phyloP scores from a whole-genome alignment of 2,329 filamentous ascomycete species.

The Immersiporthe knoxdaviesiana region DNA sequence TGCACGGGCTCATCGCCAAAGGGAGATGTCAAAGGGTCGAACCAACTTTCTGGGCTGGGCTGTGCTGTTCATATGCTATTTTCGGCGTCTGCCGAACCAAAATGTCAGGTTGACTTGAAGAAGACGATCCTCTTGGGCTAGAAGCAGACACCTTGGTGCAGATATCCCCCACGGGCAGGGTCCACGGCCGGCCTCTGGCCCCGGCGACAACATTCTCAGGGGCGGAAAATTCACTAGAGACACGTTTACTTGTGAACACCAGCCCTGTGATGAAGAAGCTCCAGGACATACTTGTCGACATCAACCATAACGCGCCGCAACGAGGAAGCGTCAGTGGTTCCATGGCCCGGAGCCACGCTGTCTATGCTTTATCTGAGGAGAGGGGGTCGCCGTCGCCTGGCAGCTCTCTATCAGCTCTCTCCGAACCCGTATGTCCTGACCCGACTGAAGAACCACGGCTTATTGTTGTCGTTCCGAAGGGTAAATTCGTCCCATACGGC shows the following conservation, averaged over 20 bases:
- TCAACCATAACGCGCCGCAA: not conserved
- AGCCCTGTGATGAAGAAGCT: not conserved
- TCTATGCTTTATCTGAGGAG: not conserved
- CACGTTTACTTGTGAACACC: not conserved
- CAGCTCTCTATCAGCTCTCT: conserved; percentile 36
- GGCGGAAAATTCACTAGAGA: not conserved
- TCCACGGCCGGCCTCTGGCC: not conserved
- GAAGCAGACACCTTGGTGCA: not conserved
- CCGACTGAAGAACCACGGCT: conserved; percentile 69
- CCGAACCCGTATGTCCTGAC: conserved; percentile 64
- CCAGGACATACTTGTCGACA: not conserved
- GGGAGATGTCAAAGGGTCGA: not conserved
- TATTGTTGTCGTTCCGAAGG: conserved; percentile 57
- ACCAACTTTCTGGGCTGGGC: not conserved
- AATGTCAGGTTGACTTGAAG: not conserved
- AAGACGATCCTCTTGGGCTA: not conserved
- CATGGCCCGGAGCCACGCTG: not conserved
- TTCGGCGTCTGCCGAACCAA: conserved; percentile 8
- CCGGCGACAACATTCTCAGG: not conserved
- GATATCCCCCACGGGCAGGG: not conserved
- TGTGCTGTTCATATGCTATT: not conserved
- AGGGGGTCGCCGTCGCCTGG: not conserved
- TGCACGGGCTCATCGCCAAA: not conserved
- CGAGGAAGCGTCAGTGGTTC: not conserved
- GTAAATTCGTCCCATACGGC: conserved; percentile 88